Conservation (phyloP, 1,284 basidiomycete genomes). For the Tilletiopsis washingtonensis region DNA sequence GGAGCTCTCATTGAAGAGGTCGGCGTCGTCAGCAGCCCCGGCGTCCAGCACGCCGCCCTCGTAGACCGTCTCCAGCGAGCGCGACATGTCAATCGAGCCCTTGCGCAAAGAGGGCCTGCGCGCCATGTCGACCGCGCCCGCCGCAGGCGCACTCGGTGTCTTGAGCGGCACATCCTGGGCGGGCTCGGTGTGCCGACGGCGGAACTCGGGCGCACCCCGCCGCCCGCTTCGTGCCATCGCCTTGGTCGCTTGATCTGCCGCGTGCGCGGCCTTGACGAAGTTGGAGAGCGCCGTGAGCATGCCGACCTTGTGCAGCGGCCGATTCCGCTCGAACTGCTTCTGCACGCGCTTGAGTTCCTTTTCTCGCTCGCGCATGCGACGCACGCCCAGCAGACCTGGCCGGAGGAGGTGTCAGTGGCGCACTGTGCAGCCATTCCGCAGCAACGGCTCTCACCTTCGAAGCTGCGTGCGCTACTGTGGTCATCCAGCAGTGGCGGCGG, state of each 20-base stretch:
- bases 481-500: slow-evolving; percentile 42
- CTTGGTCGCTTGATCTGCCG: slow-evolving; percentile 22
- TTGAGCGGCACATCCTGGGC: too few species aligned
- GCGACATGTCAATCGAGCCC: too few species aligned
- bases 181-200: slow-evolving; percentile 3
- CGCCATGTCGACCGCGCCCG: too few species aligned
- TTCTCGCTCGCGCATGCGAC: slow-evolving; percentile 36
- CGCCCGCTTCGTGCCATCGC: neutral
- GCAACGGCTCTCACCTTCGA: slow-evolving; percentile 11
- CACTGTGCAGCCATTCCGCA: neutral
- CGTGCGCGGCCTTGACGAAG: slow-evolving; percentile 43
- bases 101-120: too few species aligned
- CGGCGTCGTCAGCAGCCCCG: too few species aligned
- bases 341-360: slow-evolving; percentile 28
- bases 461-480: slow-evolving; percentile 25
- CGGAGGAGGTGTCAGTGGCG: too few species aligned
- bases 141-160: too few species aligned
- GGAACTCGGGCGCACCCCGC: neutral
- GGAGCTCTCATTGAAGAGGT: too few species aligned
- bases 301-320: slow-evolving; percentile 40
- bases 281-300: slow-evolving; percentile 37
- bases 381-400: slow-evolving; percentile 35
- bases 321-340: slow-evolving; percentile 29
- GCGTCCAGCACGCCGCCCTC: neutral
- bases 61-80: neutral